Conservation (phyloP, 768 basidiomycete genomes). For the Pleurotus salmoneostramineus region DNA sequence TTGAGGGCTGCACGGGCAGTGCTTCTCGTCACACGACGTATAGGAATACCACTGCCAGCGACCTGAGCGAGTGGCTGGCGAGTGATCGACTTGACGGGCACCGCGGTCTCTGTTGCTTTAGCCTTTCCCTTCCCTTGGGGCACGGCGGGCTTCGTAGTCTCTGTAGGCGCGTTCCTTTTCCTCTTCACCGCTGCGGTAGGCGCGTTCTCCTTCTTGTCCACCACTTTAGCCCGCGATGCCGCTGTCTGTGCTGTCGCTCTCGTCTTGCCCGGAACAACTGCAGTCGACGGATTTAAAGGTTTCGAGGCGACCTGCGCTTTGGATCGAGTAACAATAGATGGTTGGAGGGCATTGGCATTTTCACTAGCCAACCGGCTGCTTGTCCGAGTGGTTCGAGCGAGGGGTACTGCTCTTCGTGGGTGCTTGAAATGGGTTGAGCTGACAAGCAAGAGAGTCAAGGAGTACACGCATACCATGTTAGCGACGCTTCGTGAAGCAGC, state of each 20-base stretch:
- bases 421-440: not conserved
- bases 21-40: constrained; percentile 1
- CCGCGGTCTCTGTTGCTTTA: constrained; percentile 27
- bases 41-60: constrained; percentile 18
- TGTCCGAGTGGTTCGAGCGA: not conserved
- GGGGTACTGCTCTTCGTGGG: not conserved
- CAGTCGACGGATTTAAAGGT: not conserved
- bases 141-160: not conserved
- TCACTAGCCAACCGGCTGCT: constrained; percentile 3
- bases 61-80: constrained; percentile 37
- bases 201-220: constrained; percentile 12
- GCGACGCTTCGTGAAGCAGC: no score
- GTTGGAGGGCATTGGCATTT: not conserved
- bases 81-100: constrained; percentile 19
- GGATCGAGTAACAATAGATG: not conserved
- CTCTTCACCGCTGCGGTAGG: not conserved
- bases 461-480: no score
- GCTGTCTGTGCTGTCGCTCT: constrained; percentile 1
- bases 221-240: not conserved
- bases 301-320: constrained; percentile 4
- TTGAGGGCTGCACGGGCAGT: not conserved
- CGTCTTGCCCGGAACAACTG: not conserved
- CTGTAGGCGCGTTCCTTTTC: not conserved
- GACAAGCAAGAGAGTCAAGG: not conserved
- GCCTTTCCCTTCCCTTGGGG: constrained; percentile 41